Base-by-base conservation (phyloP, 805 yeast genomes). In the Debaryomyces castellii region DNA sequence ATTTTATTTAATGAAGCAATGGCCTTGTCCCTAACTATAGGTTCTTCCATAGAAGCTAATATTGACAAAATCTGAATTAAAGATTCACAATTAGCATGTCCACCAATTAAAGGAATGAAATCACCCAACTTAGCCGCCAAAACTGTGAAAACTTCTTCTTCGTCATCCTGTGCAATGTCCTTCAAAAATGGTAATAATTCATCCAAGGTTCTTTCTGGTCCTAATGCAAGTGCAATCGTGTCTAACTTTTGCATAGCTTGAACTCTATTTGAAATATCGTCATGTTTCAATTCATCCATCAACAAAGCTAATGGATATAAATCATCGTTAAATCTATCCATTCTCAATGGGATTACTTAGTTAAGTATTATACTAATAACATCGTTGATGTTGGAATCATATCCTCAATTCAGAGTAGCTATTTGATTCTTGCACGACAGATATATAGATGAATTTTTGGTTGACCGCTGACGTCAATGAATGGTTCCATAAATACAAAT, bases 201-300 rank as follows among this genome's bases (percentile, higher is more conserved):
- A 39, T 78, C 78, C 48, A 96, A 77, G 9, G 98, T 87, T 60
- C 98, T 80, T 63, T 89, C 96, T 5, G 94, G 91, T 7, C 99
- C 99, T 47, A 94, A 72, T 2, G 98, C 99, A 43, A 89, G 74
- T 27, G 98, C 96, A 60, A 94, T 92, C 27, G 97, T 92, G 55
- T 91, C 95, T 53, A 95, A 75, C 54, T 94, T 83, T 58, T 87
- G 87, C 96, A 94, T 91, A 37, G 98, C 98, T 53, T 85, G 89
- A 18, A 94, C 92, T 50, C 99, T 78, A 59, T 91, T 86, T 21
- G 96, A 80, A 33, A 92, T 92, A 63, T 94, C 99, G 62, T 94
- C 99, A 65, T 92, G 97, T 69, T 88, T 88, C 66, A 94, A 79
- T 68, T 95, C 99, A 65, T 95, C 99, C 89, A 94, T 90, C 49